These are phyloP conservation scores for Botryotinia convoluta DNA, from an alignment of 2,329 filamentous ascomycete genomes.

Conservation along the genomic window DNA sequence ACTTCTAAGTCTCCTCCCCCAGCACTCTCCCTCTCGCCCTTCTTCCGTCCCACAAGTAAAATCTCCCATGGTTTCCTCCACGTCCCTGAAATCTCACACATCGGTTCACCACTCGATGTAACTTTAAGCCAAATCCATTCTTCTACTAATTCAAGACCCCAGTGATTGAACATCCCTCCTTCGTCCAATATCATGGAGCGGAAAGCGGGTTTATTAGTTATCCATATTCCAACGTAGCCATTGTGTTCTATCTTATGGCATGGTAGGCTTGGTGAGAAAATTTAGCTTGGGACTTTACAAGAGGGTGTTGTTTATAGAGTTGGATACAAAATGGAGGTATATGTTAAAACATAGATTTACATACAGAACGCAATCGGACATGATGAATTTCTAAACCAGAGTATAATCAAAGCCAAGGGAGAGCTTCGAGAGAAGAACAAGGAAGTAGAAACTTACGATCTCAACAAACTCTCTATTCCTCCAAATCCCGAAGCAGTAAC, in stretches of 20 bases:
- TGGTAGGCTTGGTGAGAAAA: constrained; percentile 27
- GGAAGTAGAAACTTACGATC: background rate
- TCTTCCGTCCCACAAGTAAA: constrained; percentile 54
- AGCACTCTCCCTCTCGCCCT: background rate
- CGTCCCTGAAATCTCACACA: constrained; percentile 48
- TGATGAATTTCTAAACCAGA: background rate
- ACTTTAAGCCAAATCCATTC: constrained; percentile 82
- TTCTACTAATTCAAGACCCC: constrained; percentile 62
- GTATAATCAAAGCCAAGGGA: background rate
- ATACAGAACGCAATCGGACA: background rate
- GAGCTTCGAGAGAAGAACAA: background rate
- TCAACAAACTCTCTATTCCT: background rate
- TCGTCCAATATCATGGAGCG: constrained; percentile 53
- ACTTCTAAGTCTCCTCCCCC: background rate
- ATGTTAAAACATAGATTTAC: fast-evolving
- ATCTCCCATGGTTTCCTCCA: constrained; percentile 79
- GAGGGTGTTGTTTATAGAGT: constrained; percentile 56
- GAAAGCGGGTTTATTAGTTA: constrained; percentile 66
- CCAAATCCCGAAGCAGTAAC: background rate
- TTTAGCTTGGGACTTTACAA: constrained; percentile 51
- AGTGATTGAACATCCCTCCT: constrained; percentile 59
- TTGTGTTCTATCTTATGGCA: constrained; percentile 31
- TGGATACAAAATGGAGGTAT: constrained; percentile 30
- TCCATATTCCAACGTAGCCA: constrained; percentile 69
- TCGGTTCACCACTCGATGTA: constrained; percentile 61